Base-by-base conservation (phyloP, 352 stramenopile genomes). In the Globisporangium lucens region DNA sequence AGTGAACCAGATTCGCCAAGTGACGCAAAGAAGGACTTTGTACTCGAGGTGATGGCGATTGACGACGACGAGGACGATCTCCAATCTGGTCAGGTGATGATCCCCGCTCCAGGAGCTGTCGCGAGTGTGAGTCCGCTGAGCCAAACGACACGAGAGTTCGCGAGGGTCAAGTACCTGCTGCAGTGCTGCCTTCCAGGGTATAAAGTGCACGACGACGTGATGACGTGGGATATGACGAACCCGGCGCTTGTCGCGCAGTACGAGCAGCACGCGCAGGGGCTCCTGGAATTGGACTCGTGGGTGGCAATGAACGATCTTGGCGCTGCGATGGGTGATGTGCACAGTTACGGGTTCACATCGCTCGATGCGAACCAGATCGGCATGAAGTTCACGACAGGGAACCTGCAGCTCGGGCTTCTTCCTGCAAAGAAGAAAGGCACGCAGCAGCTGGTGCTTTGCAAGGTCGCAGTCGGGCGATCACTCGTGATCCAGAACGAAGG, bases 261-360 rank as follows among this genome's bases (percentile, higher is more conserved):
- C 65, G 82, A 87, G 24, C 72, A 83, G 7, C 72, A 80, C 15
- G 71, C 74, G 0, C 64, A 59, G 0, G 85, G 84, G 0, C 38
- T 95, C 2, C 67, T 95, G 6, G 78, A 91, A 61, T 73, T 93
- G 29, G 83, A 93, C 33, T 91, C 83, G 3, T 93, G 85, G 85
- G 82, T 93, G 6, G 72, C 83, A 12, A 80, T 91, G 0, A 82
- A 91, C 56, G 77, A 89, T 61, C 71, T 95, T 9, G 87, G 84
- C 1, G 68, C 75, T 1, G 76, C 82, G 12, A 82, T 95, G 74
- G 63, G 68, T 1, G 76, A 90, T 27, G 75, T 81, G 2, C 81
- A 88, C 56, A 74, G 65, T 51, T 88, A 86, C 55, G 75, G 77
- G 4, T 87, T 87, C 64, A 87, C 74, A 9, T 76, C 78, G 36